Conservation (phyloP, 139 green algal genomes). For the Chlamydomonas schloesseri region DNA sequence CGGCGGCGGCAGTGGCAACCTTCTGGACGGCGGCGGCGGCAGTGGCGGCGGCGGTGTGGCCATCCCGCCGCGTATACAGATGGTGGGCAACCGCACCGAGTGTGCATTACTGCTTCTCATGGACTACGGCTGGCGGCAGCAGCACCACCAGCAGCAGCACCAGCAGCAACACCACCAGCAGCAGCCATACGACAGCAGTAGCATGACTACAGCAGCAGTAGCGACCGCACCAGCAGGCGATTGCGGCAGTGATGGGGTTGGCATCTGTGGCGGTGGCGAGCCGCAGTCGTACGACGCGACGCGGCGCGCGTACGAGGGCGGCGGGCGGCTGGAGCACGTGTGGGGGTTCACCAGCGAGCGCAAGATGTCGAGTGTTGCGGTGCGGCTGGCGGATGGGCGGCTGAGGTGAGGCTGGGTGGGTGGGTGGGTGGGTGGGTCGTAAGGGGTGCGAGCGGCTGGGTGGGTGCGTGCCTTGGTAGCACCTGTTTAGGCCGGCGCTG, state of each 20-base stretch:
- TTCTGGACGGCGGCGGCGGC: not conserved
- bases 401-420: not conserved
- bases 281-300: constrained; percentile 61
- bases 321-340: constrained; percentile 59
- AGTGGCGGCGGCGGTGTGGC: not conserved
- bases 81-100: constrained; percentile 95
- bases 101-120: constrained; percentile 91
- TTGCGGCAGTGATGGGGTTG: too few species aligned
- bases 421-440: not conserved
- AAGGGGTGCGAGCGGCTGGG: too few species aligned
- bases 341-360: constrained; percentile 90
- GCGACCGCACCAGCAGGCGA: too few species aligned
- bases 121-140: constrained; percentile 67
- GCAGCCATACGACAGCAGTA: too few species aligned
- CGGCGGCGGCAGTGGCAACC: too few species aligned
- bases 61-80: constrained; percentile 38
- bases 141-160: too few species aligned
- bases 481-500: too few species aligned
- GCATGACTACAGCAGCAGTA: too few species aligned
- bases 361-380: constrained; percentile 86
- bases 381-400: constrained; percentile 34
- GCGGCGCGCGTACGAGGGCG: constrained; percentile 34
- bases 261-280: too few species aligned
- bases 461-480: too few species aligned
- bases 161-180: too few species aligned